phyloP scores from a whole-genome alignment of 129 eudicot genomes.

The Artemisia argyi region DNA sequence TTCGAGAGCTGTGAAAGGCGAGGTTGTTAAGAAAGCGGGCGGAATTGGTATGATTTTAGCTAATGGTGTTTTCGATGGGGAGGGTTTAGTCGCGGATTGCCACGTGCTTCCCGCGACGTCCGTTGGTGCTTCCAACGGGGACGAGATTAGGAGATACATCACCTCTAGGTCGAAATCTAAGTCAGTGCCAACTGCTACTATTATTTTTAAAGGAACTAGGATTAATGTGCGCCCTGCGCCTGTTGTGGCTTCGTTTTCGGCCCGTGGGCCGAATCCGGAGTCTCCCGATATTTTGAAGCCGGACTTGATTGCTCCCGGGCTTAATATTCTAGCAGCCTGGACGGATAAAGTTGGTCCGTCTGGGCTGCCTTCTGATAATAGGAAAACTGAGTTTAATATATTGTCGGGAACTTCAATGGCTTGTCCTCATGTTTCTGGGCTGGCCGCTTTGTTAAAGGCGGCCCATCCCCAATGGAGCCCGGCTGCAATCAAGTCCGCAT shows the following conservation, averaged over 20 bases:
- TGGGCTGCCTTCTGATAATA: slow-evolving; percentile 64
- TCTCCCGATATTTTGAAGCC: slow-evolving; percentile 89
- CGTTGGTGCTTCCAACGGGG: slow-evolving; percentile 73
- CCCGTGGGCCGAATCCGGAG: slow-evolving; percentile 91
- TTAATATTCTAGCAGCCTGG: slow-evolving; percentile 94
- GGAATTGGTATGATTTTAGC: slow-evolving; percentile 92
- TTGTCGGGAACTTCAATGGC: slow-evolving; percentile 97
- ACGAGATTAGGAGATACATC: slow-evolving; percentile 68
- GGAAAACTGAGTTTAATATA: slow-evolving; percentile 78
- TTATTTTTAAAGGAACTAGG: slow-evolving; percentile 70
- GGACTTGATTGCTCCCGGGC: slow-evolving; percentile 89
- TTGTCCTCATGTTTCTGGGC: slow-evolving; percentile 92
- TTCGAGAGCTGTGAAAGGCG: slow-evolving; percentile 83
- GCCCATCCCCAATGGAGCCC: slow-evolving; percentile 98
- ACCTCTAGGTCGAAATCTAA: slow-evolving; percentile 36
- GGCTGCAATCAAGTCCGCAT: slow-evolving; percentile 81
- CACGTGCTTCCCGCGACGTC: slow-evolving; percentile 86
- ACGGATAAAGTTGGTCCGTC: slow-evolving; percentile 85
- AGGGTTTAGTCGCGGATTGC: slow-evolving; percentile 92
- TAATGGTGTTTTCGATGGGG: slow-evolving; percentile 91
- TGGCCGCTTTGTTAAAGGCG: slow-evolving; percentile 78
- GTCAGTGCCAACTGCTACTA: slow-evolving; percentile 55
- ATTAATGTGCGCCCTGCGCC: slow-evolving; percentile 82
- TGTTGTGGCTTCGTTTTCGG: slow-evolving; percentile 86
- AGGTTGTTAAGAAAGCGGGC: slow-evolving; percentile 85